Percentiles rank a stretch among this genome's conserved stretches.
These are phyloP conservation scores for Beauveria sp. DNA, from an alignment of 2,329 filamentous ascomycete genomes.

Conservation along the genomic window DNA sequence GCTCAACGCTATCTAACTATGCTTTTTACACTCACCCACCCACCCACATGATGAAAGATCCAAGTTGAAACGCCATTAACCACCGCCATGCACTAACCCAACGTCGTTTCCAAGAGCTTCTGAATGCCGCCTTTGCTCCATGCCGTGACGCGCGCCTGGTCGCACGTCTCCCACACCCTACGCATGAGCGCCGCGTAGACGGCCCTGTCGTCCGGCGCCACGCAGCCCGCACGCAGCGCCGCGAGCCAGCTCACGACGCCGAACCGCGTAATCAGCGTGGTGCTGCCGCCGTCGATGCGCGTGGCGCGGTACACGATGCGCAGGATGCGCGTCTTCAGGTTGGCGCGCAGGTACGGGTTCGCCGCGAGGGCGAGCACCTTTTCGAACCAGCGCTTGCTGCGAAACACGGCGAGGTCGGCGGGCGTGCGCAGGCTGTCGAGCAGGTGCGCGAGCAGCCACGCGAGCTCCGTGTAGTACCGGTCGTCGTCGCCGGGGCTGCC, in stretches of 20 bases:
- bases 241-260: constrained; percentile 70
- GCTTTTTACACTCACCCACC: too few relatives aligned
- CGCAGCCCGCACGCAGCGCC: constrained; percentile 43
- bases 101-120: constrained; percentile 19
- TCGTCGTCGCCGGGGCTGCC: constrained; percentile 66
- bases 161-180: constrained; percentile 57
- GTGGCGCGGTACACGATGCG: constrained; percentile 60
- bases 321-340: constrained; percentile 52
- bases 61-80: not conserved
- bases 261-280: constrained; percentile 70
- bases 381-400: constrained; percentile 61
- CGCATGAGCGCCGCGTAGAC: constrained; percentile 47
- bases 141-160: constrained; percentile 52
- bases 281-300: constrained; percentile 63
- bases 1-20: not conserved
- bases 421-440: constrained; percentile 56
- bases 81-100: not conserved
- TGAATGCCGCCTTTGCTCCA: constrained; percentile 56
- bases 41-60: too few relatives aligned
- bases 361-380: constrained; percentile 62
- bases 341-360: constrained; percentile 55
- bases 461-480: constrained; percentile 62
- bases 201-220: constrained; percentile 33
- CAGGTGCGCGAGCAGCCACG: constrained; percentile 67
- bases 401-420: constrained; percentile 54